Evolutionary conservation across 768 basidiomycete genomes (phyloP), one percentile per base, ranked within the genome.

Genomic region (Sarcodon sp.): DNA sequence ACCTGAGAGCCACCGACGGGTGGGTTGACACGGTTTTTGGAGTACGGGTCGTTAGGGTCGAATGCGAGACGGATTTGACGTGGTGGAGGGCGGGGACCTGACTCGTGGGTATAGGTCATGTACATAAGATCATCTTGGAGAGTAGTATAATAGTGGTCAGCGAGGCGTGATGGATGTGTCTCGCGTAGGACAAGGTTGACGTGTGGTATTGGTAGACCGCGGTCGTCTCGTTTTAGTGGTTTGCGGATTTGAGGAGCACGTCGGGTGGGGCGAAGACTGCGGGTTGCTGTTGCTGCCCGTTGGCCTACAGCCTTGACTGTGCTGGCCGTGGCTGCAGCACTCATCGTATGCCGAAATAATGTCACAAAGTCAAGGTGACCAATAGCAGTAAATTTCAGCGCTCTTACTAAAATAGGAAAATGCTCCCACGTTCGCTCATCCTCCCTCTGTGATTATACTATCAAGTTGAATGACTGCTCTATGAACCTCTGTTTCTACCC

Each of bases 61-160:
- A 77, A 87, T 13, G 68, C 76, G 52, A 80, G 76, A 45, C 80
- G 78, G 51, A 80, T 79, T 46, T 71, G 64, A 50, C 79, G 75
- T 7, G 71, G 70, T 9, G 72, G 66, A 10, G 75, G 72, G 43
- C 71, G 73, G 5, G 73, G 65, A n/a, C 63, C 69, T 38, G 69
- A 64, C 56, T 80, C 73, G 65, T 97, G 94, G 45, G 75, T 69
- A 69, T 97, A 96, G 47, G 84, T 85, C 75, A 97, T 83, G 74
- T 99, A 99, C 76, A 98, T 79, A 56, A 92, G 71, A 67, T 97
- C 76, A 64, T 92, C 85, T 16, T 79, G 78, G 51, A 98, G 72
- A 7, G 91, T 83, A 35, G 69, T 66, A 64, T 86, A 61, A 69
- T 96, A 97, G 69, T 97, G 90, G 52, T 89, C 81, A 47, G 72